Evolutionary conservation across 331 rosid genomes (phyloP), one percentile per base, ranked within the genome.

Genomic region (Spiraea crenata): DNA sequence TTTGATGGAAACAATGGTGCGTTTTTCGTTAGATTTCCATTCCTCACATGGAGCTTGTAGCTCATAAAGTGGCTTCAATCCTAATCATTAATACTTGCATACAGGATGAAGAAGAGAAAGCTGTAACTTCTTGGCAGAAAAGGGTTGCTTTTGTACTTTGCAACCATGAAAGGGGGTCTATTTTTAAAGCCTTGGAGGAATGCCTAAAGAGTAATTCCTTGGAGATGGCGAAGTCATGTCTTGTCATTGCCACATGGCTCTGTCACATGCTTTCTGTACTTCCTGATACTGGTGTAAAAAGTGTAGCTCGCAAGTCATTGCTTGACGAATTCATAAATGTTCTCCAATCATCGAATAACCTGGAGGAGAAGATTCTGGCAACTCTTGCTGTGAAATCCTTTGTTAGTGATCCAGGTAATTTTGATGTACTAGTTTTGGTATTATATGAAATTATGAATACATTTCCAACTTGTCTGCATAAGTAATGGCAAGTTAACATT

Each of bases 241-340:
- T 93, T 82, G 91, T 87, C 41, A 79, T 87, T 65, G 89, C 90
- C 76, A 83, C 99, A 9, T 93, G 99, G 99, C 90, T 93, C 71
- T 85, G 86, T 50, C 75, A 86, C 83, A 93, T 91, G 97, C 90
- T 91, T 75, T 86, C 88, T 55, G 7, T 77, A n/a, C 90, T 93
- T 72, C 99, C 97, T 15, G 95, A 87, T 71, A 93, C 97, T 1
- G 97, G 96, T 63, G 77, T 84, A 34, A 83, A 73, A 73, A 85
- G 71, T 45, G 80, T 55, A 75, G 99, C 99, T 72, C 80, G 87
- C 56, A 87, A 80, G 77, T 82, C 82, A 83, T 86, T 93, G 87
- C 89, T 93, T 45, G 90, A 83, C 4, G 82, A 85, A 69, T 83
- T 93, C 59, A 79, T 93, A 67, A 89, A 82, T 69, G 82, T 89